phyloP scores from a whole-genome alignment of 2,329 filamentous ascomycete species.

The Trichophyton benhamiae region DNA sequence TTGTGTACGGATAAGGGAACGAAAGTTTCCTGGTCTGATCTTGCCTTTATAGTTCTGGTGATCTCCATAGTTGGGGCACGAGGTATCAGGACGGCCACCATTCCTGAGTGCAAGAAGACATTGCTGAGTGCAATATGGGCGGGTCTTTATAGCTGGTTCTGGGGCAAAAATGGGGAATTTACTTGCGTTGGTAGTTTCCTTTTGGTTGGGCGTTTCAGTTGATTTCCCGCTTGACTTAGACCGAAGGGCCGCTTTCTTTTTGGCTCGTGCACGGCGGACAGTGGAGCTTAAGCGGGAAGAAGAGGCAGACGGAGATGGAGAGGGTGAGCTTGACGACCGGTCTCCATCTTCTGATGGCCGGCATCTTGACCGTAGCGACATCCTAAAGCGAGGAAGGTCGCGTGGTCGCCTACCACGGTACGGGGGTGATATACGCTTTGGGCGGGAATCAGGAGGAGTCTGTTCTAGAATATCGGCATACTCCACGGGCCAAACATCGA shows the following conservation, averaged over 20 bases:
- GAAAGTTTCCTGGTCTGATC: conserved; percentile 1
- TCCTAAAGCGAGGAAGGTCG: conserved; percentile 6
- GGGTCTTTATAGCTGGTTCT: too few species aligned
- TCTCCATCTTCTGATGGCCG: conserved; percentile 2
- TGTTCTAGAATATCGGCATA: conserved; percentile 10
- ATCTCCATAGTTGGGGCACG: neutral
- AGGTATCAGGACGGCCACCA: neutral
- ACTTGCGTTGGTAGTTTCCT: neutral
- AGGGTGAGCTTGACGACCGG: conserved; percentile 4
- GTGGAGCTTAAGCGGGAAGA: neutral
- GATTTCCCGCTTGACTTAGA: neutral
- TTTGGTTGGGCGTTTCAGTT: neutral
- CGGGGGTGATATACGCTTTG: conserved; percentile 1
- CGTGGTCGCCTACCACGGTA: conserved; percentile 1
- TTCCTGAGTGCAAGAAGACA: neutral
- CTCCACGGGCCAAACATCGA: conserved; percentile 27
- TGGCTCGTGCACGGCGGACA: neutral
- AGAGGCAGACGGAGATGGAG: neutral
- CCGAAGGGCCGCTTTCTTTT: neutral
- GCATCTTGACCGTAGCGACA: conserved; percentile 6
- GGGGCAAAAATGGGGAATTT: too few species aligned
- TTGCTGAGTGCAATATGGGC: neutral
- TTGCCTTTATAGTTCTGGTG: neutral
- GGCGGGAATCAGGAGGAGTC: conserved; percentile 6
- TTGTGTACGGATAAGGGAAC: neutral